These are phyloP conservation scores for Arachnopeziza araneosa DNA, from an alignment of 2,329 filamentous ascomycete species.

Conservation along the genomic window DNA sequence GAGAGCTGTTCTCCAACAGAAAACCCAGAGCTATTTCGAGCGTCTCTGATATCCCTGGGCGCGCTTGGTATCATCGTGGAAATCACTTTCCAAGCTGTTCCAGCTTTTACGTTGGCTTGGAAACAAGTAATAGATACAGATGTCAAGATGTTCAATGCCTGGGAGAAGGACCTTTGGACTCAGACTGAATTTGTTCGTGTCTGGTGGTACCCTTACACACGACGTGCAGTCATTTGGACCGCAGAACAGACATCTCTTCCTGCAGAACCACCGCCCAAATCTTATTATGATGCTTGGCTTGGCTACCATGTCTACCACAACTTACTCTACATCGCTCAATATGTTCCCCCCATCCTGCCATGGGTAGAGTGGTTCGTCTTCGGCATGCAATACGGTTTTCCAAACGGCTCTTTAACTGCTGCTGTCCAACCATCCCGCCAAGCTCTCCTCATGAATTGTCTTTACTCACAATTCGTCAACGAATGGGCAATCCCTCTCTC, in stretches of 20 bases:
- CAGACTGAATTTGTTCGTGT: constrained; percentile 84
- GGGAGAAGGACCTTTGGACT: constrained; percentile 74
- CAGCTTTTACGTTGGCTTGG: constrained; percentile 83
- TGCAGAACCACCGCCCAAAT: constrained; percentile 47
- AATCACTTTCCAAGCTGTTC: constrained; percentile 76
- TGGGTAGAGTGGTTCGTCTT: constrained; percentile 96
- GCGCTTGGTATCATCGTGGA: constrained; percentile 88
- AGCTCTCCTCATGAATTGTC: constrained; percentile 90
- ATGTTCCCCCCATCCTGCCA: constrained; percentile 72
- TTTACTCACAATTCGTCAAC: constrained; percentile 98
- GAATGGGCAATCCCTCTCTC: constrained; percentile 91
- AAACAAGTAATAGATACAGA: constrained; percentile 72
- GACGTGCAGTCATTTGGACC: constrained; percentile 81
- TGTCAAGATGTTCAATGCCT: constrained; percentile 60
- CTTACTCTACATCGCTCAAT: constrained; percentile 74
- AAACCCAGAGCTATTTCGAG: constrained; percentile 77
- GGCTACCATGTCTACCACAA: constrained; percentile 93
- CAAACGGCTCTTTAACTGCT: constrained; percentile 58
- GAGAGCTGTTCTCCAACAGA: constrained; percentile 61
- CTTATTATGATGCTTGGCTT: constrained; percentile 75
- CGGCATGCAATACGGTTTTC: constrained; percentile 94
- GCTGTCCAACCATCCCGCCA: constrained; percentile 75
- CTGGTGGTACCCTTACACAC: constrained; percentile 96
- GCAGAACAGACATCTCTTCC: constrained; percentile 71
- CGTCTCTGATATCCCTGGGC: constrained; percentile 80